Percentiles rank a stretch among this genome's conserved stretches.
Conservation (phyloP, 345 rosid species). For the Gossypium mustelinum region DNA sequence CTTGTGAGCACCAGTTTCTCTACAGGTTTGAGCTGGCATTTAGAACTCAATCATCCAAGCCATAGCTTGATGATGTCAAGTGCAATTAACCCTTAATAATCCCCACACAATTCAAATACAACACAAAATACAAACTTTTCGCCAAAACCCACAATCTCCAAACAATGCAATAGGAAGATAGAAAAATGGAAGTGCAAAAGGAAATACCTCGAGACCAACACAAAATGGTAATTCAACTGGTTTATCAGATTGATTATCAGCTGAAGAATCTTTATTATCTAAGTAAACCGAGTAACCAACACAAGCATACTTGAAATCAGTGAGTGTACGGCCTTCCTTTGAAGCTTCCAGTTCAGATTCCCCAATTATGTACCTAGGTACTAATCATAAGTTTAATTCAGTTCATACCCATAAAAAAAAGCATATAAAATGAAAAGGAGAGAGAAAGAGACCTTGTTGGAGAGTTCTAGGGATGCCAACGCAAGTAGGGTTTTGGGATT, state of each 20-base stretch:
- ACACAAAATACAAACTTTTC: neutral
- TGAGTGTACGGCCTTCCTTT: constrained; percentile 36
- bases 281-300: constrained; percentile 41
- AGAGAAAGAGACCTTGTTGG: constrained; percentile 29
- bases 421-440: neutral
- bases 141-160: neutral
- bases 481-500: constrained; percentile 37
- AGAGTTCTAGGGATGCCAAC: constrained; percentile 41
- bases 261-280: constrained; percentile 27
- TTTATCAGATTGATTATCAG: constrained; percentile 23
- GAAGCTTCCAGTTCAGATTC: constrained; percentile 36
- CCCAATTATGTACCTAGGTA: constrained; percentile 33
- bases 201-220: constrained; percentile 45
- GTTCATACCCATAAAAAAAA: neutral
- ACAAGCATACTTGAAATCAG: constrained; percentile 41
- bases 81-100: neutral
- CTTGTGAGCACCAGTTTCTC: no score
- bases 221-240: constrained; percentile 36
- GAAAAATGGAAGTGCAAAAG: neutral
- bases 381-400: constrained; percentile 24
- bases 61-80: no score
- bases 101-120: neutral
- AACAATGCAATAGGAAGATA: neutral
- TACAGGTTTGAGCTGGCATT: no score
- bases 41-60: no score